Base-by-base conservation (phyloP, 169 alveolate species). In the Eimeria tenella region DNA sequence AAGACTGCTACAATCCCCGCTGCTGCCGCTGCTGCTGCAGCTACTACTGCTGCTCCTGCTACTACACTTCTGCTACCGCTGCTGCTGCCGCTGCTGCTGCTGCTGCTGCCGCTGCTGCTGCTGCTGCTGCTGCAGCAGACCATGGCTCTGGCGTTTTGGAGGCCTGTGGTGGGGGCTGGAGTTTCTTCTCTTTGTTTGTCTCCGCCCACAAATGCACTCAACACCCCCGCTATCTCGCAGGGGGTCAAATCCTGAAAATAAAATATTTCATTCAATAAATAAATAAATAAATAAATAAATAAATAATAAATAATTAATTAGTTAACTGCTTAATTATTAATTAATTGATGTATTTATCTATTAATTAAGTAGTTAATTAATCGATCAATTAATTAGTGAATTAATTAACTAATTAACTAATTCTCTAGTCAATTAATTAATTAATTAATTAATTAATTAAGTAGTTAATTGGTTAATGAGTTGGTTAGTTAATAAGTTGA, bases 141-240 rank as follows among this genome's bases (percentile, higher is more conserved):
- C 11, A 11, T 7, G 65, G 65, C 86, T 0, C 86, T 52, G 5
- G 75, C 84, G 31, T 79, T 71, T 50, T 73, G 93, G 4, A 87
- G 56, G 56, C 86, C 86, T 0, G 86, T 50, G 19, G 93, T 87
- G 19, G 93, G 93, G 9, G 93, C 84, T 0, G 93, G 93, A 15
- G 52, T 23, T 58, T 87, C 93, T 21, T 25, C 75, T 8, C 58
- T 13, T 17, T 55, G 23, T 49, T 86, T 79, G 15, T 87, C 93
- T 5, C 86, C 56, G 31, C 73, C 75, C 21, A 87, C 93, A 42
- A 87, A 87, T 31, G 93, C 93, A 11, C 86, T 65, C 15, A 87
- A 74, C 9, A 87, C 93, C 0, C 86, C 93, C 4, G 93, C 93
- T 5, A 87, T 55, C 77, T 87, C 93, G 6, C 70, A 86, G 0